Evolutionary conservation across 257 asterid genomes (phyloP), one percentile per base, ranked within the genome.

Genomic region (Capsicum chinense): DNA sequence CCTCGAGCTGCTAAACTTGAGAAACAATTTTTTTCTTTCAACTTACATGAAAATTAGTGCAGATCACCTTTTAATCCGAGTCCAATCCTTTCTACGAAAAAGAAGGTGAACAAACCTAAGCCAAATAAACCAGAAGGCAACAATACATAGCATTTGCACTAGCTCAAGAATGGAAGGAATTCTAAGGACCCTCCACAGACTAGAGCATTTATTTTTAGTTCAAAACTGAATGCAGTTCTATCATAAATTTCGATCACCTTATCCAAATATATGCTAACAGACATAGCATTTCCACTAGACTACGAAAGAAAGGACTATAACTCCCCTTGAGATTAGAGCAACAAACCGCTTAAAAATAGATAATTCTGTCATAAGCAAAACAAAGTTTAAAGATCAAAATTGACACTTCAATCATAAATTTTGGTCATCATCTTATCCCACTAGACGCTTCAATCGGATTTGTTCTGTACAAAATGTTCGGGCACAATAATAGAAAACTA

Each of bases 41-140:
- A 69, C 79, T 69, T 39, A 9, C 79, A 69, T 69, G 56, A 69
- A 69, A 39, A 42, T 42, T 69, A 42, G 79, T 39, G 79, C 56
- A 69, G n/a, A 68, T 68, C 54, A 68, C 78, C 54, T 13, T 57
- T 57, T 68, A 68, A 68, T 37, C 79, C 1, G 13, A 39, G 33
- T 42, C 26, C 16, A 69, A 39, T 37, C 54, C 14, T 69, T 42
- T 69, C 79, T 16, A 69, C 2, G 8, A 42, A 69, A 69, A 56
- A 39, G 56, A 35, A 69, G 79, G 79, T 69, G 33, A 7, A 47
- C 79, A 42, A 39, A 39, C 7, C 79, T 39, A 69, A 69, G 33
- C 33, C 62, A 57, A 16, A 57, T 57, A 69, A 42, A 69, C 14
- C 8, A 33, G 8, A 42, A 69, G 79, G 33, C 9, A 69, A 16